These are phyloP conservation scores for Elsinoe australis DNA, from an alignment of 2,329 filamentous ascomycete genomes.

Conservation along the genomic window DNA sequence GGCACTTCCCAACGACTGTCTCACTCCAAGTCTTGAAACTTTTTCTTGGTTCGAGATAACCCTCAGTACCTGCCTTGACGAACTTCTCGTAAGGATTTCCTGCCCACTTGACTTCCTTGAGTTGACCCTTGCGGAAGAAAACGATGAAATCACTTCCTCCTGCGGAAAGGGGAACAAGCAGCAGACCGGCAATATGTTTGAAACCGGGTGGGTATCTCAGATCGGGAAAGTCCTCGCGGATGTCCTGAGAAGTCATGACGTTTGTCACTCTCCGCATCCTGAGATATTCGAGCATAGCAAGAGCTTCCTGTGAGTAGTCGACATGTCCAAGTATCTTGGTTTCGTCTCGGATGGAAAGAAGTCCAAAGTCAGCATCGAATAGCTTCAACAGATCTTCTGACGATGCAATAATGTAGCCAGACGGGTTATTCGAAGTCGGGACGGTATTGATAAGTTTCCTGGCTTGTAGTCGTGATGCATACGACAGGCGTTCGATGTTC, in stretches of 20 bases:
- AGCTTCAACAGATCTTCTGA: constrained; percentile 77
- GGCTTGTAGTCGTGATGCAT: constrained; percentile 74
- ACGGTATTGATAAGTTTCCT: constrained; percentile 82
- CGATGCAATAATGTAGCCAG: constrained; percentile 83
- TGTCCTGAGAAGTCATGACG: constrained; percentile 70
- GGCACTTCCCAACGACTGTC: constrained; percentile 69
- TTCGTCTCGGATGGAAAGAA: constrained; percentile 78
- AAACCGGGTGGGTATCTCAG: constrained; percentile 74
- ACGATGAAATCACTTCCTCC: constrained; percentile 79
- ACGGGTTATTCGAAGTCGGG: constrained; percentile 71
- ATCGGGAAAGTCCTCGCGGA: constrained; percentile 71
- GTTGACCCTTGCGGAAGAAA: constrained; percentile 74
- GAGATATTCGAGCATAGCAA: constrained; percentile 79
- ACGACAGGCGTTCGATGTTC: constrained; percentile 81
- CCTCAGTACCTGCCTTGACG: constrained; percentile 62
- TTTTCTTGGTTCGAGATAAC: constrained; percentile 67
- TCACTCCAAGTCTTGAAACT: constrained; percentile 79
- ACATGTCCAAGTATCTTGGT: constrained; percentile 74
- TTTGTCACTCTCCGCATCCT: constrained; percentile 66
- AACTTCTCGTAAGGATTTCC: constrained; percentile 79
- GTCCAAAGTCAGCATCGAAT: constrained; percentile 80
- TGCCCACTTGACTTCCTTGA: constrained; percentile 74
- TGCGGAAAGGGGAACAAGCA: constrained; percentile 72
- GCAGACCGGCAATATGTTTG: constrained; percentile 64
- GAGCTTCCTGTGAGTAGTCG: constrained; percentile 69